A percentile compares a stretch with the other conserved stretches of the same genome.
phyloP scores from a whole-genome alignment of 441 rosid species.

The Brassica balearica region DNA sequence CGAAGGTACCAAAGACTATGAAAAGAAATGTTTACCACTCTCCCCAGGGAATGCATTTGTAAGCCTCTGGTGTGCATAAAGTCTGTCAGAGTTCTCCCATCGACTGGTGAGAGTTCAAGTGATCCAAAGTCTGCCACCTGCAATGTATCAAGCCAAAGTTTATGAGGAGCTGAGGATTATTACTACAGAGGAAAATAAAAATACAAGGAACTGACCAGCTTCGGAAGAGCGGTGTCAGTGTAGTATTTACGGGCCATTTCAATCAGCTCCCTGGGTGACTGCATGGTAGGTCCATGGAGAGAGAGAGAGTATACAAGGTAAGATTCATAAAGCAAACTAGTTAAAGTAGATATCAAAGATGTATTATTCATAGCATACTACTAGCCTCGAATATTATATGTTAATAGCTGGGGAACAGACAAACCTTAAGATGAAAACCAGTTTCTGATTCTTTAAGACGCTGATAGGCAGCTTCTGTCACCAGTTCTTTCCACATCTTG shows the following conservation, averaged over 20 bases:
- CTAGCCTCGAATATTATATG: conserved; percentile 18
- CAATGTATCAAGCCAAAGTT: conserved; percentile 34
- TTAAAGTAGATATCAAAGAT: conserved; percentile 13
- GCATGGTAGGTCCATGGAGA: conserved; percentile 34
- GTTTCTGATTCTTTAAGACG: conserved; percentile 87
- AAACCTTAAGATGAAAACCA: conserved; percentile 82
- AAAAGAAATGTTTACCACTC: conserved; percentile 61
- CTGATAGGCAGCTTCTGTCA: conserved; percentile 70
- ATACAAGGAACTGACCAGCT: conserved; percentile 63
- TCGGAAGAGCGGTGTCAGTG: conserved; percentile 81
- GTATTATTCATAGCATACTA: conserved; percentile 26
- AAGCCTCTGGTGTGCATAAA: conserved; percentile 90
- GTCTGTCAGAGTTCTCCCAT: conserved; percentile 86
- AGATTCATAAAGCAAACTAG: conserved; percentile 42
- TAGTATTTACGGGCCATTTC: conserved; percentile 77
- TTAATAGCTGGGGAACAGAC: conserved; percentile 34
- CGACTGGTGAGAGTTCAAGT: conserved; percentile 88
- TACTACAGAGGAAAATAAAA: conserved; percentile 32
- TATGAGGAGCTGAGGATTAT: conserved; percentile 34
- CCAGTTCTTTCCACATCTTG: conserved; percentile 62
- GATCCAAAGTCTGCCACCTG: conserved; percentile 93
- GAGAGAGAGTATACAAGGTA: conserved; percentile 43
- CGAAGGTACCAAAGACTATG: conserved; percentile 31
- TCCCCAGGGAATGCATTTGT: conserved; percentile 78
- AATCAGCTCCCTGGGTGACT: conserved; percentile 77